Evolutionary conservation across 2,329 filamentous ascomycete genomes (phyloP).

Genomic region (Aspergillus ibericus): DNA sequence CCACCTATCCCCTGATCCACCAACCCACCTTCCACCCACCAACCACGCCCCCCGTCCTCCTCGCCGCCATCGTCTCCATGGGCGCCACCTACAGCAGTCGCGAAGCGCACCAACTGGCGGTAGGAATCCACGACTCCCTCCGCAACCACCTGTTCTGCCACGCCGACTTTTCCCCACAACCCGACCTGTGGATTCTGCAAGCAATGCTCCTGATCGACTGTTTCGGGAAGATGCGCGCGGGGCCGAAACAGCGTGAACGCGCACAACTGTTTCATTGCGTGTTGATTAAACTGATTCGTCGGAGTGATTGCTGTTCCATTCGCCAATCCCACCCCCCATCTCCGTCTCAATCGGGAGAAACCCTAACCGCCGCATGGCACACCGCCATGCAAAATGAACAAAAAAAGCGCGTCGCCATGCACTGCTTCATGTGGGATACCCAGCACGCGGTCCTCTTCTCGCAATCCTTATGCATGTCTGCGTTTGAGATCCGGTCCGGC

Average conservation of each 20-base stretch:
- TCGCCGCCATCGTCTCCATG: constrained; percentile 58
- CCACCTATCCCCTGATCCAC: constrained; percentile 61
- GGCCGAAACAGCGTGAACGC: constrained; percentile 64
- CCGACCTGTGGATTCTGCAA: constrained; percentile 62
- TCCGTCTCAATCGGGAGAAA: too few relatives aligned
- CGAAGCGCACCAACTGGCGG: constrained; percentile 59
- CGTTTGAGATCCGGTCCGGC: constrained; percentile 60
- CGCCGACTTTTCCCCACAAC: constrained; percentile 57
- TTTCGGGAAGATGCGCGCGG: constrained; percentile 63
- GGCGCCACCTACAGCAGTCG: constrained; percentile 63
- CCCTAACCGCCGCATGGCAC: constrained; percentile 46
- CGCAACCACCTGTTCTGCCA: constrained; percentile 61
- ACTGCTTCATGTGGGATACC: constrained; percentile 68
- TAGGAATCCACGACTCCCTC: constrained; percentile 62
- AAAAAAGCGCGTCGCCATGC: constrained; percentile 59
- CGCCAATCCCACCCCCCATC: constrained; percentile 30
- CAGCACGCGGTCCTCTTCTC: constrained; percentile 65
- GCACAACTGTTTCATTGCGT: constrained; percentile 61
- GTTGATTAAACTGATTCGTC: constrained; percentile 55
- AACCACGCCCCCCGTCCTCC: constrained; percentile 52
- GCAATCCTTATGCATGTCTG: constrained; percentile 67
- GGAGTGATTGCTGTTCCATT: constrained; percentile 54
- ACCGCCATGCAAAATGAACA: constrained; percentile 58
- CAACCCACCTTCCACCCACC: constrained; percentile 57
- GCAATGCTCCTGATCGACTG: constrained; percentile 64